Percentiles rank a stretch among this genome's conserved stretches.
Conservation (phyloP, 306 rosid species). For the Medicago ruthenica region DNA sequence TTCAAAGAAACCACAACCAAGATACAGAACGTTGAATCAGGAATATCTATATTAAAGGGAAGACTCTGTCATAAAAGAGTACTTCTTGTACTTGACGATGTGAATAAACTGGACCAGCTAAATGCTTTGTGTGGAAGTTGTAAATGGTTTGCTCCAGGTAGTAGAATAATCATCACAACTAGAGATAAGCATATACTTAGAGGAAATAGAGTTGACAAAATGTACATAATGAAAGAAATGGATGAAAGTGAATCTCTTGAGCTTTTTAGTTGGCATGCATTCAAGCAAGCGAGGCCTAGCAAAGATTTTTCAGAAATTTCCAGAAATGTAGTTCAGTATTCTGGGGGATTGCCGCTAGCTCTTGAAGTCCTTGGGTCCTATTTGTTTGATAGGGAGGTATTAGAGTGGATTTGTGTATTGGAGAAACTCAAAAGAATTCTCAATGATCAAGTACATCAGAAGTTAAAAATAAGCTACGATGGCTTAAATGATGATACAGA, state of each 20-base stretch:
- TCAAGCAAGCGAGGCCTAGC: background rate
- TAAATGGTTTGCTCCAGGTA: background rate
- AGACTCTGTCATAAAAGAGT: background rate
- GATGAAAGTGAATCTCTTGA: background rate
- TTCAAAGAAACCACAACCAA: background rate
- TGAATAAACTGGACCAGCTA: background rate
- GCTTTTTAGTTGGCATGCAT: conserved; percentile 30
- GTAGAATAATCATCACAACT: conserved; percentile 24
- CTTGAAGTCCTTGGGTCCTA: conserved; percentile 17
- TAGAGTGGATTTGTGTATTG: background rate
- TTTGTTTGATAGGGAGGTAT: background rate
- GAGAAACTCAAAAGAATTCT: conserved; percentile 23
- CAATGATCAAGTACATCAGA: background rate
- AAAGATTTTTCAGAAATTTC: background rate
- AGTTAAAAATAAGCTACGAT: conserved; percentile 10
- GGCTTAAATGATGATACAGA: conserved; percentile 1
- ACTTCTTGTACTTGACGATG: conserved; percentile 19
- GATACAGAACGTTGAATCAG: conserved; percentile 7
- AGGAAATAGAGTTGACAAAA: background rate
- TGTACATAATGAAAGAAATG: conserved; percentile 22
- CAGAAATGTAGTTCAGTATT: background rate
- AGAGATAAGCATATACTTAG: background rate
- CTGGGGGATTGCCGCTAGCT: conserved; percentile 9
- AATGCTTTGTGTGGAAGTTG: conserved; percentile 5
- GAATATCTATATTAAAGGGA: background rate